phyloP scores from a whole-genome alignment of 345 rosid genomes.

The Schrenkiella parvula region DNA sequence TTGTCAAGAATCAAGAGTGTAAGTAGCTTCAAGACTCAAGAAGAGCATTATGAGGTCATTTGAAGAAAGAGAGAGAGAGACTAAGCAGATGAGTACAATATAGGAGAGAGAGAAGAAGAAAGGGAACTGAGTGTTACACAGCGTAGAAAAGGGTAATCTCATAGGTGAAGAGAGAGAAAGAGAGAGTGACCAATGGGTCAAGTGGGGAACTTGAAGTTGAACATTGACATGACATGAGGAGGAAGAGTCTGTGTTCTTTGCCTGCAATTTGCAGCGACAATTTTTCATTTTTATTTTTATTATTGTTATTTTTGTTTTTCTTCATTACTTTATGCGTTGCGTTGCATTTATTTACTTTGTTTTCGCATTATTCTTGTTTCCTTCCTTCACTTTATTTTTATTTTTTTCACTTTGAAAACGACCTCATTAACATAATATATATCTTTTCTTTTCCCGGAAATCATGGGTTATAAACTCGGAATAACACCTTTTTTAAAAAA shows the following conservation, averaged over 20 bases:
- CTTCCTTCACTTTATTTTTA: conserved; percentile 19
- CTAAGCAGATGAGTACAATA: conserved; percentile 33
- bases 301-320: not conserved
- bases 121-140: conserved; percentile 48
- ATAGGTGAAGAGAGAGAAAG: conserved; percentile 21
- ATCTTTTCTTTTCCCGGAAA: conserved; percentile 4
- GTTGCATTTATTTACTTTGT: conserved; percentile 18
- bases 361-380: conserved; percentile 31
- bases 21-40: conserved; percentile 17
- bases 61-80: conserved; percentile 32
- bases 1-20: conserved; percentile 17
- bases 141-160: conserved; percentile 38
- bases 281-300: not conserved
- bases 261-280: conserved; percentile 27
- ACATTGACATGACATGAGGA: conserved; percentile 36
- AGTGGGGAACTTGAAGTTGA: conserved; percentile 41
- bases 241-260: conserved; percentile 36
- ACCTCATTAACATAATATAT: conserved; percentile 11
- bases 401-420: conserved; percentile 25
- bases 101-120: conserved; percentile 31
- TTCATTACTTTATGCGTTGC: conserved; percentile 22
- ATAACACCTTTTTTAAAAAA: not conserved
- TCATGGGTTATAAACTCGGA: conserved; percentile 29
- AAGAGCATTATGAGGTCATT: conserved; percentile 14
- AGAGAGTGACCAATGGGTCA: conserved; percentile 33